Evolutionary conservation across 352 stramenopile genomes (phyloP).

Genomic region (Phytopythium aichiense): DNA sequence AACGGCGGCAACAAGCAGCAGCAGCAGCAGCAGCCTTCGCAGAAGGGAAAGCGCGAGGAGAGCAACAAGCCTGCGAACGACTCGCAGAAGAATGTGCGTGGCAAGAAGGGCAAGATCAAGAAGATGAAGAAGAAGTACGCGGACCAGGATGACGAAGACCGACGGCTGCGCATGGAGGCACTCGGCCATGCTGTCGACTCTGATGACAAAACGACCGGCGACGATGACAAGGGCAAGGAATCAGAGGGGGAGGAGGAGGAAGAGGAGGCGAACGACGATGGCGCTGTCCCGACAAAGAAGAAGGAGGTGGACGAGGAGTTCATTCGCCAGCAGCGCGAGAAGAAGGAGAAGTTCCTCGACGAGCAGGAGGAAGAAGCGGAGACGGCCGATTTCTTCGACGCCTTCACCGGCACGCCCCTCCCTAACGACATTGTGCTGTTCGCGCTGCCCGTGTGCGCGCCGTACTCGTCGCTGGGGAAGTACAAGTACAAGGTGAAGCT

Average conservation of each 20-base stretch:
- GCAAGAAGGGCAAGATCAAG: constrained; percentile 95
- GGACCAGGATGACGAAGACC: constrained; percentile 96
- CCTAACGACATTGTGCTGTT: constrained; percentile 86
- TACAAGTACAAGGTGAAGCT: constrained; percentile 94
- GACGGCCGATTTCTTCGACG: constrained; percentile 74
- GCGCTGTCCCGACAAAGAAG: neutral
- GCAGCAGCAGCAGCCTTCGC: constrained; percentile 14
- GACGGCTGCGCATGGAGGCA: constrained; percentile 88
- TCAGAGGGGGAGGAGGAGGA: constrained; percentile 11
- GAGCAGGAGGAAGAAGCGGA: constrained; percentile 84
- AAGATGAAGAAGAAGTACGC: constrained; percentile 95
- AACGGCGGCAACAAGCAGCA: constrained; percentile 14
- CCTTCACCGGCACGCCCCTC: constrained; percentile 76
- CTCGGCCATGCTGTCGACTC: constrained; percentile 64
- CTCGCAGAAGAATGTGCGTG: constrained; percentile 55
- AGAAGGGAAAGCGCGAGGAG: constrained; percentile 35
- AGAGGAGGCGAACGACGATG: constrained; percentile 6
- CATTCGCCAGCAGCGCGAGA: constrained; percentile 70
- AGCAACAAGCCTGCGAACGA: constrained; percentile 2
- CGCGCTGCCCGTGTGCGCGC: constrained; percentile 89
- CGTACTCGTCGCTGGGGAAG: constrained; percentile 80
- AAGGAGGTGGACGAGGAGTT: constrained; percentile 44
- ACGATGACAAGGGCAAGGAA: constrained; percentile 15
- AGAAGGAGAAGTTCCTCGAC: constrained; percentile 80
- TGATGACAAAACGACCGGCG: constrained; percentile 6